Percentiles rank a stretch among this genome's conserved stretches.
Evolutionary conservation across 352 stramenopile genomes (phyloP).

Genomic region (Globisporangium canariense): DNA sequence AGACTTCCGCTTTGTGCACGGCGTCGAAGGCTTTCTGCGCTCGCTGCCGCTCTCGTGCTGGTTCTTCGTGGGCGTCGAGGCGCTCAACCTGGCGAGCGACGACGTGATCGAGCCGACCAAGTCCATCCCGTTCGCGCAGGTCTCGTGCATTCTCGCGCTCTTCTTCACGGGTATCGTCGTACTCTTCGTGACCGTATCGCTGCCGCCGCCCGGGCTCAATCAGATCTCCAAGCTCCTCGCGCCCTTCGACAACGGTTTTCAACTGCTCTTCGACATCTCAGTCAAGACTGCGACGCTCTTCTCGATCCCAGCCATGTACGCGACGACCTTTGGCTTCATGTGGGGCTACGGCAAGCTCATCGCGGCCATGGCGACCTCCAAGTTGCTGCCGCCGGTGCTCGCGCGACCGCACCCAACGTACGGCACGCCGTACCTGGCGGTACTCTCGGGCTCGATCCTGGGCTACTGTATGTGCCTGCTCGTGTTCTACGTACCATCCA

Average conservation of each 20-base stretch:
- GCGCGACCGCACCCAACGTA: slow-evolving; percentile 13
- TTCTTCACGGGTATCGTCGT: slow-evolving; percentile 19
- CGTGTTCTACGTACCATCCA: slow-evolving; percentile 17
- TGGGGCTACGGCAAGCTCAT: slow-evolving; percentile 38
- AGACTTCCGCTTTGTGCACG: slow-evolving; percentile 19
- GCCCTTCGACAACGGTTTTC: slow-evolving; percentile 29
- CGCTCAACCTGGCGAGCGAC: slow-evolving; percentile 24
- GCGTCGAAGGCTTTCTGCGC: slow-evolving; percentile 20
- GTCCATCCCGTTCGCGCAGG: slow-evolving; percentile 23
- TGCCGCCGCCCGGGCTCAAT: slow-evolving; percentile 19
- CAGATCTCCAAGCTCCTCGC: slow-evolving; percentile 27
- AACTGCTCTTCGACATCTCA: slow-evolving; percentile 26
- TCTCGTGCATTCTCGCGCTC: slow-evolving; percentile 23
- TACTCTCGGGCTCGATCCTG: slow-evolving; percentile 22
- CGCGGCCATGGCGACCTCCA: slow-evolving; percentile 28
- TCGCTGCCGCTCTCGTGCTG: slow-evolving; percentile 27
- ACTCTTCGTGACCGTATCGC: slow-evolving; percentile 25
- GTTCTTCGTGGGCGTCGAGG: slow-evolving; percentile 35
- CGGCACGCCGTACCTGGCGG: slow-evolving; percentile 19
- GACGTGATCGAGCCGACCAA: slow-evolving; percentile 20
- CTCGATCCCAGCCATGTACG: slow-evolving; percentile 32
- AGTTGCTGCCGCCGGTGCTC: slow-evolving; percentile 24
- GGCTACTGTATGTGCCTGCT: slow-evolving; percentile 25
- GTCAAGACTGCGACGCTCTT: slow-evolving; percentile 26
- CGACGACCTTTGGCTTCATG: slow-evolving; percentile 34